Percentiles rank a stretch among this genome's conserved stretches.
Evolutionary conservation across 139 green algal species (phyloP).

Genomic region (Micractinium conductrix): DNA sequence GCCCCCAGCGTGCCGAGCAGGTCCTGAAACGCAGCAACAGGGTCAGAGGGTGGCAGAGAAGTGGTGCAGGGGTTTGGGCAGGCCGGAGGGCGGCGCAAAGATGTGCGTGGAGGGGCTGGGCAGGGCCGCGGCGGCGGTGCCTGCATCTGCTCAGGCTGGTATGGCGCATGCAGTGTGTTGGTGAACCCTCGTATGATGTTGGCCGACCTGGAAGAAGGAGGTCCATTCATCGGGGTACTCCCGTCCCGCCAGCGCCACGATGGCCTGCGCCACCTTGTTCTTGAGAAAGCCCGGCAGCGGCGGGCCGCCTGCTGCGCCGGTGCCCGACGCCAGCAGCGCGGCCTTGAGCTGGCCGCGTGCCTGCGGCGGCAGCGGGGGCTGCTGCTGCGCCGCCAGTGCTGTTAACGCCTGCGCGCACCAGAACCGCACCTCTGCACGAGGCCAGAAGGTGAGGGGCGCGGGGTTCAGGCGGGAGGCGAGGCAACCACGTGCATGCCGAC

Average conservation of each 20-base stretch:
- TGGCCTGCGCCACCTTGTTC: constrained; percentile 95
- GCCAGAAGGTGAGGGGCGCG: no score
- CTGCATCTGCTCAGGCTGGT: no score
- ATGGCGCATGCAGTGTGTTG: no score
- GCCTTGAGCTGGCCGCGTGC: constrained; percentile 8
- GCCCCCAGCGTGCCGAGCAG: constrained; percentile 64
- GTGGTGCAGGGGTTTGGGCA: no score
- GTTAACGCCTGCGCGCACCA: constrained; percentile 78
- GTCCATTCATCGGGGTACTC: constrained; percentile 91
- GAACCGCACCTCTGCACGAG: constrained; percentile 95
- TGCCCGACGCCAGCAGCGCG: constrained; percentile 10
- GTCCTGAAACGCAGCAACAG: no score
- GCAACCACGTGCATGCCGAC: no score
- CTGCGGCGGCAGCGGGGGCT: constrained; percentile 11
- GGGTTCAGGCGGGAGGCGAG: no score
- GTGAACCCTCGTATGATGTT: no score
- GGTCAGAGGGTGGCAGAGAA: no score
- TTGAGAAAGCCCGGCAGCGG: constrained; percentile 79
- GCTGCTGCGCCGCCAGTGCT: background rate
- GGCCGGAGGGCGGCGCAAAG: no score
- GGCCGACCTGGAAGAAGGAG: constrained; percentile 88
- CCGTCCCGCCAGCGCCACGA: constrained; percentile 75
- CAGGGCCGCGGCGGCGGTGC: no score
- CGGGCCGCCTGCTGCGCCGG: background rate
- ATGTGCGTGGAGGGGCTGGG: no score